phyloP scores from a whole-genome alignment of 306 rosid genomes.

The Vigna reflexopilosa region DNA sequence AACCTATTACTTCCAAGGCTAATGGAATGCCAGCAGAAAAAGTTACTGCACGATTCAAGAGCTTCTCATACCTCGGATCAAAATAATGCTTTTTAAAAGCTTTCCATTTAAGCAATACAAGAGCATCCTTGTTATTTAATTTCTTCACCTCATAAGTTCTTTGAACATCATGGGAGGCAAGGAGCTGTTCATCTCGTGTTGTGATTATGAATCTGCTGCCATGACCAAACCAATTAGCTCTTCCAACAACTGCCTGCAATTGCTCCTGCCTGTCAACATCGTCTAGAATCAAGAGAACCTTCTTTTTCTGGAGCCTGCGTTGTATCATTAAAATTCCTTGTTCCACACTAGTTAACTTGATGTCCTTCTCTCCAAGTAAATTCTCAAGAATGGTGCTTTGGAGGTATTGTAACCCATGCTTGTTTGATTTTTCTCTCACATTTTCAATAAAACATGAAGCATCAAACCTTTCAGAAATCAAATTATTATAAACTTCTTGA shows the following conservation, averaged over 20 bases:
- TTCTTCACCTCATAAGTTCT: neutral
- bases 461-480: neutral
- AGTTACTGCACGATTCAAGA: neutral
- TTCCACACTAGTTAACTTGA: neutral
- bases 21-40: neutral
- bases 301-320: neutral
- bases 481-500: neutral
- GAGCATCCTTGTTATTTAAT: too few relatives aligned
- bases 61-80: neutral
- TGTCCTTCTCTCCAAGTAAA: neutral
- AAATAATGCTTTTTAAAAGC: neutral
- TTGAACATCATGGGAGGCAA: neutral
- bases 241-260: neutral
- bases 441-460: neutral
- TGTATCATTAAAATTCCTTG: conserved; percentile 12
- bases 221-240: neutral
- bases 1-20: neutral
- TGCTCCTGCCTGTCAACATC: neutral
- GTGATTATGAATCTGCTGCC: neutral
- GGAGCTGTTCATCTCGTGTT: neutral
- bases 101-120: neutral
- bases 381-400: conserved; percentile 34
- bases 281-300: neutral
- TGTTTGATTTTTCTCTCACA: neutral
- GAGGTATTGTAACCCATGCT: conserved; percentile 36